A percentile compares a stretch with the other conserved stretches of the same genome.
Evolutionary conservation across 2,329 filamentous ascomycete genomes (phyloP).

Genomic region (Thelonectria rubi): DNA sequence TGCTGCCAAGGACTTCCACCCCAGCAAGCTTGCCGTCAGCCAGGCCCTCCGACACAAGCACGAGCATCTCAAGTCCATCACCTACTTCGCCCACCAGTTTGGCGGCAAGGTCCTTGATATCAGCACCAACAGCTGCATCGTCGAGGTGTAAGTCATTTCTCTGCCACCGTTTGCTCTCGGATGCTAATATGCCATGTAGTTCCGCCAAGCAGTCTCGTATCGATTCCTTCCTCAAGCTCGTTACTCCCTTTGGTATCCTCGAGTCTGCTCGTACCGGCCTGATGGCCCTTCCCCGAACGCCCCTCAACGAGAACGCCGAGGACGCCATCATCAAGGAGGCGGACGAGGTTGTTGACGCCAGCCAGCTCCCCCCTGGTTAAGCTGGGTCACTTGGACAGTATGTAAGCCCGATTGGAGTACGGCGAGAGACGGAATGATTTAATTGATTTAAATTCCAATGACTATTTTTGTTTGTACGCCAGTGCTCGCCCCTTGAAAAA

Average conservation of each 20-base stretch:
- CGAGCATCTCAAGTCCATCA: conserved; percentile 95
- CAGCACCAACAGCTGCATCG: conserved; percentile 97
- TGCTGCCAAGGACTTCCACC: conserved; percentile 79
- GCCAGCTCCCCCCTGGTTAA: conserved; percentile 91
- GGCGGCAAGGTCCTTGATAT: conserved; percentile 98
- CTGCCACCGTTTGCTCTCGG: neutral
- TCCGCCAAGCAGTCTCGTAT: conserved; percentile 94
- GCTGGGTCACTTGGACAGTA: conserved; percentile 28
- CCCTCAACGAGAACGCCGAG: conserved; percentile 78
- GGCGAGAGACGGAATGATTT: conserved; percentile 42
- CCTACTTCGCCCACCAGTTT: conserved; percentile 96
- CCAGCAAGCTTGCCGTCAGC: conserved; percentile 82
- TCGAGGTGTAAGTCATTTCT: conserved; percentile 79
- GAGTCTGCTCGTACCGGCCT: conserved; percentile 95
- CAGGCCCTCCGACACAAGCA: conserved; percentile 96
- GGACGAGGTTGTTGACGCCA: conserved; percentile 93
- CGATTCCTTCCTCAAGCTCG: conserved; percentile 96
- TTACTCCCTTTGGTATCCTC: conserved; percentile 92
- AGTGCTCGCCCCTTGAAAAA: conserved; percentile 31
- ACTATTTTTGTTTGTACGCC: conserved; percentile 43
- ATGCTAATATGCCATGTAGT: conserved; percentile 54
- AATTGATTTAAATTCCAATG: conserved; percentile 40
- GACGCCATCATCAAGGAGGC: conserved; percentile 81
- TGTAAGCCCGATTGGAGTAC: conserved; percentile 38
- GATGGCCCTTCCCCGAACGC: conserved; percentile 95